Conservation (phyloP, 2,329 filamentous ascomycete genomes). For the Cytospora chrysosperma region DNA sequence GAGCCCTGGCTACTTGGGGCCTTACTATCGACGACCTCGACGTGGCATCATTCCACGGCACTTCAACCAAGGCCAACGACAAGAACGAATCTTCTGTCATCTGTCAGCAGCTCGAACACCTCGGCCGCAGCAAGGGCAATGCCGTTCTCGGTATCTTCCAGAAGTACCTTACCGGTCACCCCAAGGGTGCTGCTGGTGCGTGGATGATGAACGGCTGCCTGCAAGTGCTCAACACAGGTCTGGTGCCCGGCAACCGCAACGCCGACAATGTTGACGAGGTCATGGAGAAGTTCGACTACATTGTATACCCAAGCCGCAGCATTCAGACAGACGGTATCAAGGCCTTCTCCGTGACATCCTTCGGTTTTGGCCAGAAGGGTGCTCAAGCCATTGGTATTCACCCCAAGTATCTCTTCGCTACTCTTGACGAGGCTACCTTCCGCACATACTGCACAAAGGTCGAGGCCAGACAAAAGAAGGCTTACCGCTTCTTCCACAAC, state of each 20-base stretch:
- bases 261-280: constrained; percentile 95
- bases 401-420: constrained; percentile 91
- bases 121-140: constrained; percentile 95
- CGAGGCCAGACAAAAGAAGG: constrained; percentile 92
- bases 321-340: constrained; percentile 98
- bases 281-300: constrained; percentile 97
- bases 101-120: constrained; percentile 91
- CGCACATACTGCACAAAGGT: constrained; percentile 83
- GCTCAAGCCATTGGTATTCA: constrained; percentile 96
- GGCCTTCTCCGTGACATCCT: constrained; percentile 97
- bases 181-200: constrained; percentile 97
- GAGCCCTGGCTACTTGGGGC: constrained; percentile 95
- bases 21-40: constrained; percentile 94
- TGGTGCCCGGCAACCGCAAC: constrained; percentile 96
- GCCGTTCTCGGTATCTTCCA: constrained; percentile 97
- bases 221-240: constrained; percentile 88
- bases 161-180: constrained; percentile 97
- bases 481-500: constrained; percentile 98
- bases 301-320: constrained; percentile 91
- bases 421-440: constrained; percentile 85
- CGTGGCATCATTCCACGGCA: constrained; percentile 98
- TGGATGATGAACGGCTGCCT: constrained; percentile 99
- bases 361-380: constrained; percentile 99
- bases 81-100: constrained; percentile 99
- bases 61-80: constrained; percentile 97